Evolutionary conservation across 202 grass and related monocot species (phyloP), one percentile per base, ranked within the genome.

Genomic region (Eragrostis tef): DNA sequence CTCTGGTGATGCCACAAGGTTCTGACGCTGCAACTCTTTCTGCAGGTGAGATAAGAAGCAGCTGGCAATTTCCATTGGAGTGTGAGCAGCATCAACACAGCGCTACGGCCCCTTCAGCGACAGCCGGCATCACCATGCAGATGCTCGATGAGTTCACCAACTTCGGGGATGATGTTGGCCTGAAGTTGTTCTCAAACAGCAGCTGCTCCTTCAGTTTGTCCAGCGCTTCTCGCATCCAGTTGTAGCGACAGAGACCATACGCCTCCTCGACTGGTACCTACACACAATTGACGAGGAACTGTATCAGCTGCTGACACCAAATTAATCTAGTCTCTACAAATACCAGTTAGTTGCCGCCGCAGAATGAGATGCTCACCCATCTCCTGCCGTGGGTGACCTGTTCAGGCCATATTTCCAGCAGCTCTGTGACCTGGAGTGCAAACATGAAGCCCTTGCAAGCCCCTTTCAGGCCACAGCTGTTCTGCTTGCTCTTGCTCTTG

Each of bases 171-270:
- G 52, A 46, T 19, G 15, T n/a, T 26, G 62, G 11, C 47, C 53
- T 49, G 22, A 85, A 49, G 20, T 42, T 53, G 56, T 53, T 47
- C 47, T 51, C 20, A 9, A 76, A 85, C 64, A 58, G 36, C 31
- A 85, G 76, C 54, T 85, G 87, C 54, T 88, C 71, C 79, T 85
- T 79, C 47, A 96, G 84, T 51, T 60, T 83, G 59, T 90, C 43
- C 22, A 96, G 80, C 4, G 86, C 88, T 79, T 96, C 86, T 7
- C 86, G 77, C 88, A 96, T 96, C 93, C 93, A 96, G 57, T 90
- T 83, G 1, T 96, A 96, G 53, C 90, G 88, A 39, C 87, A 95
- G 11, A 90, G 66, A 7, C 71, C 17, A 3, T 84, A 86, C 14
- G 90, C 86, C 25, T 88, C 86, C 48, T 44, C 46, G 0, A 78